phyloP scores from a whole-genome alignment of 306 rosid genomes.

The Cucurbita maxima region DNA sequence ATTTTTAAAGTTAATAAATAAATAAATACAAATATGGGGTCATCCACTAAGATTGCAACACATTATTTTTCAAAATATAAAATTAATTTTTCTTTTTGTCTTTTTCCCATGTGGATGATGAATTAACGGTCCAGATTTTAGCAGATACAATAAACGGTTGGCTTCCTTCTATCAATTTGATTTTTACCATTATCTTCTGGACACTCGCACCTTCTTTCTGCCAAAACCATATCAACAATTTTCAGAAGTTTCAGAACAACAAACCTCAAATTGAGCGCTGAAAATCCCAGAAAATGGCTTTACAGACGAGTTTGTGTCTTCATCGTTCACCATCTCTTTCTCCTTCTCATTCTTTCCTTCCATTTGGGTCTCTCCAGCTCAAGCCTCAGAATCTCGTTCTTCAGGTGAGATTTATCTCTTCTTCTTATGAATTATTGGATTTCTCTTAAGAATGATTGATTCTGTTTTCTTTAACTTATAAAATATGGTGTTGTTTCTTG shows the following conservation, averaged over 20 bases:
- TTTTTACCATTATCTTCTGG: conserved; percentile 6
- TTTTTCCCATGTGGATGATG: neutral
- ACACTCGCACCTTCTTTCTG: neutral
- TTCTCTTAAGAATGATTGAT: neutral
- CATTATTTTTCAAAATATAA: no score
- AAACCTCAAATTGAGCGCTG: neutral
- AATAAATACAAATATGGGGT: no score
- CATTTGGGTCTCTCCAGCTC: conserved; percentile 6
- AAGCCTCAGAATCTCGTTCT: conserved; percentile 11
- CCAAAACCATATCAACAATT: neutral
- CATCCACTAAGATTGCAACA: no score
- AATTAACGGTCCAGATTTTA: neutral
- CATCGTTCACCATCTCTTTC: conserved; percentile 5
- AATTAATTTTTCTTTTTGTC: neutral
- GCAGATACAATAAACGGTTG: neutral
- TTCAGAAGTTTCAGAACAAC: neutral
- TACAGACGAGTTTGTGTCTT: conserved; percentile 2
- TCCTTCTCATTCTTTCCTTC: conserved; percentile 1
- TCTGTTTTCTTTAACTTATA: neutral
- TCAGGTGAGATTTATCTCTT: neutral
- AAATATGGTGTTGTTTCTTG: neutral
- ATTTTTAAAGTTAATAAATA: no score
- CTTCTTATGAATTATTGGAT: neutral
- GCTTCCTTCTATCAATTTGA: neutral
- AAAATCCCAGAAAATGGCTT: neutral